Evolutionary conservation across 768 basidiomycete species (phyloP).

Genomic region (Tulasnella sp.): DNA sequence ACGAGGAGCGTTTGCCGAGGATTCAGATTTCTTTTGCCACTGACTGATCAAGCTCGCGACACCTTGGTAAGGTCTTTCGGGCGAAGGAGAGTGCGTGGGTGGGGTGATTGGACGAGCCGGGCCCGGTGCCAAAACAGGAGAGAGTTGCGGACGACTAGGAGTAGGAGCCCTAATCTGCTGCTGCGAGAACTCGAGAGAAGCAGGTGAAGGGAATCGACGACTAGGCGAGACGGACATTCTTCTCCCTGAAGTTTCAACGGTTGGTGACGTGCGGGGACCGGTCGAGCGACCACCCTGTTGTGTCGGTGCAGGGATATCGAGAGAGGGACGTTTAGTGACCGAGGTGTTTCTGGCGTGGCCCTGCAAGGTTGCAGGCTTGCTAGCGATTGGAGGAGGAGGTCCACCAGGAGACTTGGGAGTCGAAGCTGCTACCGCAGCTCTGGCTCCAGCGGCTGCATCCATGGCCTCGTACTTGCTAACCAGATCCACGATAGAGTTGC

Average conservation of each 20-base stretch:
- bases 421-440: constrained; percentile 33
- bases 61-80: constrained; percentile 78
- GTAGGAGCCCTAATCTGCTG: not conserved
- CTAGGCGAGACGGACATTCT: constrained; percentile 13
- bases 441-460: constrained; percentile 42
- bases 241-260: constrained; percentile 8
- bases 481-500: constrained; percentile 85
- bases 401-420: constrained; percentile 36
- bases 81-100: constrained; percentile 56
- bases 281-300: constrained; percentile 7
- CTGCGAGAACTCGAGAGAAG: not conserved
- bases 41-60: constrained; percentile 85
- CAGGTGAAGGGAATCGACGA: constrained; percentile 1
- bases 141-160: not conserved
- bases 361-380: constrained; percentile 44
- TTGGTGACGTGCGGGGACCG: constrained; percentile 8
- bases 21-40: constrained; percentile 82
- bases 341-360: constrained; percentile 23
- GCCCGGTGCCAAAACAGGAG: constrained; percentile 24
- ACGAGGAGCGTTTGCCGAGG: constrained; percentile 46
- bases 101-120: constrained; percentile 17
- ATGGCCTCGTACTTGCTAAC: constrained; percentile 81
- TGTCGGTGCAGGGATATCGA: constrained; percentile 9
- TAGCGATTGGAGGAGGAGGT: constrained; percentile 33
- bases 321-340: not conserved